Conservation (phyloP, 495 filamentous ascomycete genomes). For the Niebla homalea region DNA sequence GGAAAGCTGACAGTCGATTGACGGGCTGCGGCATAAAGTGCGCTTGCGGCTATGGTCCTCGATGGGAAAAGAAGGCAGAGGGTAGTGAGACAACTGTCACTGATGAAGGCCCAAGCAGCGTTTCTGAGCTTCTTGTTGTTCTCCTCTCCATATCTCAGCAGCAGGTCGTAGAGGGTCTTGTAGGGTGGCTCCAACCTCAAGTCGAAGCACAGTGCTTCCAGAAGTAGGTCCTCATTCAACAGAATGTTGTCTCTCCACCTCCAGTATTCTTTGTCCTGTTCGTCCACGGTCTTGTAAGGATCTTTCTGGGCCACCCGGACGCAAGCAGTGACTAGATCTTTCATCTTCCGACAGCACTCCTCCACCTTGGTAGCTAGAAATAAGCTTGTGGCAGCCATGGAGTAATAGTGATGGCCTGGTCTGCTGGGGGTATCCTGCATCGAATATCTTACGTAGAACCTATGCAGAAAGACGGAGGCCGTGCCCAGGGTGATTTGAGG, state of each 20-base stretch:
- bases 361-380: slow-evolving; percentile 96
- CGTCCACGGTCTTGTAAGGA: slow-evolving; percentile 70
- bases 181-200: slow-evolving; percentile 77
- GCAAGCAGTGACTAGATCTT: slow-evolving; percentile 81
- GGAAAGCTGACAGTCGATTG: slow-evolving; percentile 56
- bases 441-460: slow-evolving; percentile 81
- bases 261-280: slow-evolving; percentile 95
- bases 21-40: slow-evolving; percentile 71
- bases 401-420: slow-evolving; percentile 70
- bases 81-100: slow-evolving; percentile 71
- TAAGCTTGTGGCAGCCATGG: slow-evolving; percentile 76
- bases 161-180: slow-evolving; percentile 61
- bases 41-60: slow-evolving; percentile 67
- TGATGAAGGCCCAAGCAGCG: slow-evolving; percentile 82
- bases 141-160: slow-evolving; percentile 52
- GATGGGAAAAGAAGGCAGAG: slow-evolving; percentile 72
- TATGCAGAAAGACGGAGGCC: slow-evolving; percentile 86
- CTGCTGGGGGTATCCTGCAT: slow-evolving; percentile 50
- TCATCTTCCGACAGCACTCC: slow-evolving; percentile 87
- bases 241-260: slow-evolving; percentile 88
- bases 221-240: slow-evolving; percentile 75
- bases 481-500: slow-evolving; percentile 84
- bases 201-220: slow-evolving; percentile 91
- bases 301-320: slow-evolving; percentile 93
- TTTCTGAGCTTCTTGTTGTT: slow-evolving; percentile 67